Base-by-base conservation (phyloP, 345 rosid genomes). In the Brassica nigra region DNA sequence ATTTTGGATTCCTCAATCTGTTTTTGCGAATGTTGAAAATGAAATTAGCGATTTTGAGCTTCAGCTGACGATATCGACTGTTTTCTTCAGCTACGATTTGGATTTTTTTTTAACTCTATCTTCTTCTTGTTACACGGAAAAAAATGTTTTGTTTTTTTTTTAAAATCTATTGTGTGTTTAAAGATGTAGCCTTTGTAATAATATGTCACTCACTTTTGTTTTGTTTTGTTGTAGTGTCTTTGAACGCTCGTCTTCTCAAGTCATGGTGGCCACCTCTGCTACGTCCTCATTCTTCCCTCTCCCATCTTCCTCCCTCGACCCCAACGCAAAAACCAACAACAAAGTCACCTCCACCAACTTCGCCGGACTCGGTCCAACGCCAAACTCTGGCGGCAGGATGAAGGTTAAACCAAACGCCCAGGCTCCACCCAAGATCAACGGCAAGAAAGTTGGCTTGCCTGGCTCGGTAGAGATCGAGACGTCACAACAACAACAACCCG, bases 341-440 rank as follows among this genome's bases (percentile, higher is more conserved):
- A 15, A 12, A 84, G 63, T 74, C 31, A 90, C 88, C 11, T 87
- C 90, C 33, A 76, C 88, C 9, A 88, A 82, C 71, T 64, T 91
- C 14, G 84, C 88, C 49, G 87, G 88, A 37, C 66, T 85, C 69
- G 86, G 67, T 73, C 77, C 85, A 0, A 76, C 89, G 73, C 72
- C 85, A 3, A 79, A 85, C 75, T 86, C 91, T 18, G 18, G 18
- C 27, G 84, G 85, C 14, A 81, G 89, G 52, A 84, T 93, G 85
- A 90, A 89, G 73, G 93, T 91, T 47, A 93, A 86, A 89, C 89
- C 97, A 20, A 95, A 89, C 79, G 97, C 97, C 1, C 98, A 91
- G 68, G 97, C 98, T 11, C 92, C 92, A 75, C 87, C 98, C 0
- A 95, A 90, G 88, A 93, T 93, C 20, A 95, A 93, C 75, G 98